A percentile compares a stretch with the other conserved stretches of the same genome.
Conservation (phyloP, 192 early-diverging fungal genomes). For the Anaeromyces robustus region DNA sequence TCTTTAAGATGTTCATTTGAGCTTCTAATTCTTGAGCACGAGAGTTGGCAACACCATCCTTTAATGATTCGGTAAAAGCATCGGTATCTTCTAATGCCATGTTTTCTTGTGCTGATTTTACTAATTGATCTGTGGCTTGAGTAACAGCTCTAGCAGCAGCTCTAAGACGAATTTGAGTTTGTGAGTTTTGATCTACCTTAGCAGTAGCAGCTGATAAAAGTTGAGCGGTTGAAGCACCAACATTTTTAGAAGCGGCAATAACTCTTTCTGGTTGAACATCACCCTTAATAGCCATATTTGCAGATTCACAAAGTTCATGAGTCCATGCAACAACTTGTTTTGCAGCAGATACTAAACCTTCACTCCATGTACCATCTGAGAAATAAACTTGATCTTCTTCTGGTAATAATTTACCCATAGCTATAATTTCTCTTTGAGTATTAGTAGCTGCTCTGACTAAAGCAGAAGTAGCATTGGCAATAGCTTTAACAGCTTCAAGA, state of each 20-base stretch:
- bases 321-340: constrained; percentile 30
- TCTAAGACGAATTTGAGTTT: constrained; percentile 24
- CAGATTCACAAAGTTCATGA: constrained; percentile 30
- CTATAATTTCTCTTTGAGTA: constrained; percentile 31
- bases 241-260: constrained; percentile 24
- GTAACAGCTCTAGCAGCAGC: constrained; percentile 40
- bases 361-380: constrained; percentile 41
- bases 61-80: not conserved
- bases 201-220: constrained; percentile 26
- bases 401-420: constrained; percentile 2
- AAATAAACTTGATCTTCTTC: constrained; percentile 18
- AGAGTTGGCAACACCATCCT: not conserved
- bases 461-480: constrained; percentile 25
- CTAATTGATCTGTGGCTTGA: constrained; percentile 28
- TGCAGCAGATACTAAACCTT: constrained; percentile 36
- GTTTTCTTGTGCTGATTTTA: constrained; percentile 25
- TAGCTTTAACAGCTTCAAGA: constrained; percentile 32
- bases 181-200: constrained; percentile 14
- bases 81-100: constrained; percentile 24
- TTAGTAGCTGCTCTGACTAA: constrained; percentile 33
- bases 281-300: constrained; percentile 22
- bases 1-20: constrained; percentile 30
- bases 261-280: constrained; percentile 20
- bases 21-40: constrained; percentile 20
- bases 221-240: constrained; percentile 28